phyloP scores from a whole-genome alignment of 116 monocot species.

The Posidonia oceanica region DNA sequence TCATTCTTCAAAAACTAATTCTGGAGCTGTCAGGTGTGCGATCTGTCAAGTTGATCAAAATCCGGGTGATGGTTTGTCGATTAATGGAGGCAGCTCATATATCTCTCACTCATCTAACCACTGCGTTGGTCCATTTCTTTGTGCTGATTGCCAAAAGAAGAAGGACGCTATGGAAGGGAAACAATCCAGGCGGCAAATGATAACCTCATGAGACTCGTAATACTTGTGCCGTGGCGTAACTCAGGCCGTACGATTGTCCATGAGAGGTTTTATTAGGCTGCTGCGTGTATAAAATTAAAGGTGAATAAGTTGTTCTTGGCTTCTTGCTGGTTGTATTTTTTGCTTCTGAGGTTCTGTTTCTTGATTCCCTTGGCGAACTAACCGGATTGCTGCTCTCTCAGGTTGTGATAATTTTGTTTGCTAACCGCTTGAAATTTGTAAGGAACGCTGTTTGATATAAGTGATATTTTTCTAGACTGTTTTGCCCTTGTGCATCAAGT shows the following conservation, averaged over 20 bases:
- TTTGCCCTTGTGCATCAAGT: not conserved
- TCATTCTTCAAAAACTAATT: constrained; percentile 17
- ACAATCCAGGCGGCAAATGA: constrained; percentile 5
- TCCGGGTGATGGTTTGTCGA: constrained; percentile 24
- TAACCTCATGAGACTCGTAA: not conserved
- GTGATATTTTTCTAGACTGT: constrained; percentile 6
- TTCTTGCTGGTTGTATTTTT: not conserved
- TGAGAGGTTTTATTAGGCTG: not conserved
- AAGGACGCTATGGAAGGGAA: constrained; percentile 97
- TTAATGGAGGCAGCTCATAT: constrained; percentile 10
- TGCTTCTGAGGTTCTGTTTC: not conserved
- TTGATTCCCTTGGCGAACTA: not conserved
- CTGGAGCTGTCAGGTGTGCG: constrained; percentile 32
- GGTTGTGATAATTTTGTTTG: constrained; percentile 1
- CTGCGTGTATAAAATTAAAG: constrained; percentile 4
- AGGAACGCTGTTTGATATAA: constrained; percentile 2
- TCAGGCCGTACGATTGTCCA: not conserved
- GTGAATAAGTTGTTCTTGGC: constrained; percentile 8
- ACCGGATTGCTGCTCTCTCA: constrained; percentile 2
- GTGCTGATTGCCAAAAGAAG: constrained; percentile 55
- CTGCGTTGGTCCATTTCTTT: constrained; percentile 50
- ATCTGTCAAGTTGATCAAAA: constrained; percentile 53
- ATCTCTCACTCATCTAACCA: constrained; percentile 21
- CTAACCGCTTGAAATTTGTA: constrained; percentile 12
- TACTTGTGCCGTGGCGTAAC: not conserved